Base-by-base conservation (phyloP, 208 protist genomes). In the Leishmania martiniquensis region DNA sequence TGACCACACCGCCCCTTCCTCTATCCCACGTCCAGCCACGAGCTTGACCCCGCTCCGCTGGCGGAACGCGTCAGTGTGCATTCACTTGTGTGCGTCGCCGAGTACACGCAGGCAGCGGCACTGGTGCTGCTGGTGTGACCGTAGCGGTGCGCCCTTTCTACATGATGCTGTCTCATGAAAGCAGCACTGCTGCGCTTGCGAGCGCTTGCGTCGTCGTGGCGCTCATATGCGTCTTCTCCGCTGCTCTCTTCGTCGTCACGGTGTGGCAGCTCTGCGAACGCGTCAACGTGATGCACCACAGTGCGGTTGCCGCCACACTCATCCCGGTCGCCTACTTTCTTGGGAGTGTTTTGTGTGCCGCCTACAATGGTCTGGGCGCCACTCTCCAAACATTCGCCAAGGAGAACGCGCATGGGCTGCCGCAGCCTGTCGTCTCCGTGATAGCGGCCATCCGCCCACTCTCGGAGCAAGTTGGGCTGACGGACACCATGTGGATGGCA, bases 301-400 rank as follows among this genome's bases (percentile, higher is more conserved):
- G 78, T 6, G 72, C 78, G 34, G 90, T 94, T 10, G 78, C 82
- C 22, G 54, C 85, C 17, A 82, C 88, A 7, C 37, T 90, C 5
- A 45, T 90, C 42, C 86, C 86, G 7, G 44, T 88, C 22, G 79
- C 86, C 1, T 74, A 77, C 1, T 20, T 90, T 0, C 69, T 85
- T 2, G 52, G 78, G 39, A n/a, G 79, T 52, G 34, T 78, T 2
- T 44, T 89, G 47, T 72, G 71, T 17, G 20, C 80, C 5, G 20
- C 72, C 47, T 81, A 79, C 34, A 77, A 80, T 57, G 67, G 67
- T 13, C 44, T 82, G 25, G 71, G 32, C 7, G 74, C 72, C 10
- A 80, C 72, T 4, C 15, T 83, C 37, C 77, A 74, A 15, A 54
- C 42, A 45, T 83, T 80, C 12, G 70, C 83, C 17, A 70, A 82